phyloP scores from a whole-genome alignment of 73 alveolate genomes.

The Paramecium caudatum region DNA sequence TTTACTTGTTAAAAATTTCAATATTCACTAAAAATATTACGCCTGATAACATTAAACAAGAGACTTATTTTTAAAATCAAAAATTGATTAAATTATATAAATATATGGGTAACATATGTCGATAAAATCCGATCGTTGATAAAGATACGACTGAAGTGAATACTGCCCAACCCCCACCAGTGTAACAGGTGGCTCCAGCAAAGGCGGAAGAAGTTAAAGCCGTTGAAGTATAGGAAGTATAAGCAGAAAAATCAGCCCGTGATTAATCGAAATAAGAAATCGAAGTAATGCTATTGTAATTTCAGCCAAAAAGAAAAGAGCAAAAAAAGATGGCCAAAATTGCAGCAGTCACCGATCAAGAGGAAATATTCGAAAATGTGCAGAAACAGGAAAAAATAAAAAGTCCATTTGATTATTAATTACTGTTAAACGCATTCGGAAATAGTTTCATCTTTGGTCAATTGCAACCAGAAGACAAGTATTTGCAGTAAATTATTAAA shows the following conservation, averaged over 20 bases:
- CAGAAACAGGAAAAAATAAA: conserved; percentile 30
- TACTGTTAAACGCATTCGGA: conserved; percentile 16
- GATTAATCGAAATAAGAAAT: conserved; percentile 23
- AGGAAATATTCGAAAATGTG: conserved; percentile 23
- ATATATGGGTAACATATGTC: conserved; percentile 57
- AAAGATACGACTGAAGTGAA: background rate
- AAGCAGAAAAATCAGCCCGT: background rate
- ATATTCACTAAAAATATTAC: too few species aligned
- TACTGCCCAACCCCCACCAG: background rate
- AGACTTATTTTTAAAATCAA: too few species aligned
- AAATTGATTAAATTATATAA: too few species aligned
- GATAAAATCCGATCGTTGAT: conserved; percentile 33
- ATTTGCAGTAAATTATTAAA: background rate
- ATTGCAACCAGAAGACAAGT: conserved; percentile 51
- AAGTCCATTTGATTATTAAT: conserved; percentile 55
- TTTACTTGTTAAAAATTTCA: too few species aligned
- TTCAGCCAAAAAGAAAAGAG: conserved; percentile 36
- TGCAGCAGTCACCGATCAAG: conserved; percentile 49
- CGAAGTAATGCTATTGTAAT: background rate
- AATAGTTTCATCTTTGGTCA: conserved; percentile 30
- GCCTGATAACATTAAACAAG: too few species aligned
- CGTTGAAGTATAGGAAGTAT: background rate
- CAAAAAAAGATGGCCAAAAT: conserved; percentile 56
- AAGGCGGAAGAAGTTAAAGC: conserved; percentile 24
- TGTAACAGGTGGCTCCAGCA: background rate